Conservation (phyloP, 495 filamentous ascomycete genomes). For the Penicillium lagena region DNA sequence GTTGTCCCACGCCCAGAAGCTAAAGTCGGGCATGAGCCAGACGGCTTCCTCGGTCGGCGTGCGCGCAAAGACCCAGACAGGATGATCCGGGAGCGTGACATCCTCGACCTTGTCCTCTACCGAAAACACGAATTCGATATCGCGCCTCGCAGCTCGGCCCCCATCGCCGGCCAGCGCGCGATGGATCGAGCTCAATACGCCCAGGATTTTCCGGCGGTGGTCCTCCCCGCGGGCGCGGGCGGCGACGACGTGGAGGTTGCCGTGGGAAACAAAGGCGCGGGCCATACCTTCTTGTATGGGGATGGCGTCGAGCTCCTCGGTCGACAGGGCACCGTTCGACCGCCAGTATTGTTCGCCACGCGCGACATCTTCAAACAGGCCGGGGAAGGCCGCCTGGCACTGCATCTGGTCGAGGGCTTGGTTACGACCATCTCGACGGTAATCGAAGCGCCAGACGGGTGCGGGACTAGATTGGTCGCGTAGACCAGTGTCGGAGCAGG, state of each 20-base stretch:
- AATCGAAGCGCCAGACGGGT: constrained; percentile 28
- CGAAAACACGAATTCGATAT: constrained; percentile 57
- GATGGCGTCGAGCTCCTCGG: constrained; percentile 27
- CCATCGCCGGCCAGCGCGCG: constrained; percentile 38
- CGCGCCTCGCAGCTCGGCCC: constrained; percentile 40
- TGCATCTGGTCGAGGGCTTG: constrained; percentile 26
- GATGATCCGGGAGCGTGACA: constrained; percentile 36
- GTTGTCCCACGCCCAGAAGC: constrained; percentile 69
- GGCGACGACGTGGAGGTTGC: constrained; percentile 32
- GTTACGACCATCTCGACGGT: constrained; percentile 30
- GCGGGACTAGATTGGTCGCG: constrained; percentile 5
- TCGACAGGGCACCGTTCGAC: constrained; percentile 16
- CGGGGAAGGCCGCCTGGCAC: constrained; percentile 40
- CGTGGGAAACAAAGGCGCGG: constrained; percentile 25
- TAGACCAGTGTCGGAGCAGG: constrained; percentile 17
- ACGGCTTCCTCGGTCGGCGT: constrained; percentile 31
- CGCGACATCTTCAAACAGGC: constrained; percentile 38
- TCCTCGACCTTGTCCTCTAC: constrained; percentile 45
- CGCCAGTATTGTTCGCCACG: constrained; percentile 29
- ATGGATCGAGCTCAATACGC: constrained; percentile 39
- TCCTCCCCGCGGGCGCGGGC: constrained; percentile 30
- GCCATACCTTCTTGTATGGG: constrained; percentile 25
- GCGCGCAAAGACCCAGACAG: constrained; percentile 47
- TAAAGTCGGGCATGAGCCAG: constrained; percentile 77
- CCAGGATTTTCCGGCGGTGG: constrained; percentile 37